Base-by-base conservation (phyloP, 2,329 filamentous ascomycete genomes). In the Aspergillus pseudotamarii region DNA sequence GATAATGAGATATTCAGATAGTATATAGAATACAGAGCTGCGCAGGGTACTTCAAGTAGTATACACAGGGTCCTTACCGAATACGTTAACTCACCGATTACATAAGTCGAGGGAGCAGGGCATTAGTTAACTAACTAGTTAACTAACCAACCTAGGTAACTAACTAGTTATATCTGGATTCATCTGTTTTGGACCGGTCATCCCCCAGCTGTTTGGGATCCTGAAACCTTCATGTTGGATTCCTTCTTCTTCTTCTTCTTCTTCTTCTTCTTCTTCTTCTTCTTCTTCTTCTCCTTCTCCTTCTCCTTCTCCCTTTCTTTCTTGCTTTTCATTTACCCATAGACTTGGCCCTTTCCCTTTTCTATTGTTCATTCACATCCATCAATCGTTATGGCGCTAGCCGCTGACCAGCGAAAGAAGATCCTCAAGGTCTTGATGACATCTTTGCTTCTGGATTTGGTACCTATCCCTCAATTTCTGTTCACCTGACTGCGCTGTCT, bases 401-500 rank as follows among this genome's bases (percentile, higher is more conserved):
- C 76, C 62, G 73, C 78, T 60, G 73, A 79, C 60, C 78, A 83
- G 76, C 88, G 94, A 66, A 96, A 92, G 81, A 89, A 85, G 81
- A 93, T 97, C 68, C 84, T 98, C 66, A 89, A 86, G 72, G 93
- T 98, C 71, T 87, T 98, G 66, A 94, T 97, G 78, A 84, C 95
- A 66, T 97, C 94, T 59, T 84, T 98, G 46, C 85, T 98, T 19
- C 85, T 98, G 14, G 94, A 98, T 78, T 80, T 98, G 80, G 94
- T 97, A 86, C 68, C 86, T 76, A 9, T 21, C 50, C 43, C 34
- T 53, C 61, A 30, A 56, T 54, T 19, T 28, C 43, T 16, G 14
- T 38, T 14, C 26, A 46, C 12, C 14, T 21, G 16, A n/a, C 30
- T 12, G 41, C 28, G 23, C n/a, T 30, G 14, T 32, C 53, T 51